Percentiles rank a stretch among this genome's conserved stretches.
These are phyloP conservation scores for Tympanopsis confertula DNA, from an alignment of 2,329 filamentous ascomycete species.

Conservation along the genomic window DNA sequence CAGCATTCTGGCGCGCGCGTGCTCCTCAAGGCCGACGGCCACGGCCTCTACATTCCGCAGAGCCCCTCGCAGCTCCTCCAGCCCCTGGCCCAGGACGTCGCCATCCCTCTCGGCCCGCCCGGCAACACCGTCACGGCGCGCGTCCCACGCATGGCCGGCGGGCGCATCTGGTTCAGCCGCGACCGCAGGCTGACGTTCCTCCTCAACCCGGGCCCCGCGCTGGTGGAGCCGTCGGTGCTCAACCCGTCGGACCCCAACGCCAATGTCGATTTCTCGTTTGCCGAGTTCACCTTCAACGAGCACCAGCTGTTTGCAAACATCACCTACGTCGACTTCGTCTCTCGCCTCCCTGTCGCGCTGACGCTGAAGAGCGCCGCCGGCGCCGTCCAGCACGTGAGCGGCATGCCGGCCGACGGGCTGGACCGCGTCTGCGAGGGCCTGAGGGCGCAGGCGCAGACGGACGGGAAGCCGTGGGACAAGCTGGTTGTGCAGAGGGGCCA, in stretches of 20 bases:
- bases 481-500: slow-evolving; percentile 26
- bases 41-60: slow-evolving; percentile 41
- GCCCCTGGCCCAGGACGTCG: slow-evolving; percentile 40
- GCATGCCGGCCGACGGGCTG: slow-evolving; percentile 45
- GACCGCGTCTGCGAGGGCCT: slow-evolving; percentile 40
- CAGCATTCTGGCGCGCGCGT: slow-evolving; percentile 25
- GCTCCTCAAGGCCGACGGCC: slow-evolving; percentile 30
- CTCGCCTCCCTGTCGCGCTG: slow-evolving; percentile 39
- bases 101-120: slow-evolving; percentile 44
- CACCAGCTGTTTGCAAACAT: slow-evolving; percentile 51
- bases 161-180: slow-evolving; percentile 51
- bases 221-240: slow-evolving; percentile 57
- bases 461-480: slow-evolving; percentile 50
- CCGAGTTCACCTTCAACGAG: slow-evolving; percentile 47
- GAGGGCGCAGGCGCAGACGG: slow-evolving; percentile 37
- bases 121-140: slow-evolving; percentile 39
- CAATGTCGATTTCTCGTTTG: slow-evolving; percentile 40
- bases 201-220: slow-evolving; percentile 51
- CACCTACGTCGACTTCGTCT: slow-evolving; percentile 55
- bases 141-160: slow-evolving; percentile 53
- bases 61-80: slow-evolving; percentile 33
- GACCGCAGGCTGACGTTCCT: slow-evolving; percentile 43
- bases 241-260: slow-evolving; percentile 46
- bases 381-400: slow-evolving; percentile 36
- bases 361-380: slow-evolving; percentile 29